These are phyloP conservation scores for Aquilaria agallochum DNA, from an alignment of 441 rosid species.

Conservation along the genomic window DNA sequence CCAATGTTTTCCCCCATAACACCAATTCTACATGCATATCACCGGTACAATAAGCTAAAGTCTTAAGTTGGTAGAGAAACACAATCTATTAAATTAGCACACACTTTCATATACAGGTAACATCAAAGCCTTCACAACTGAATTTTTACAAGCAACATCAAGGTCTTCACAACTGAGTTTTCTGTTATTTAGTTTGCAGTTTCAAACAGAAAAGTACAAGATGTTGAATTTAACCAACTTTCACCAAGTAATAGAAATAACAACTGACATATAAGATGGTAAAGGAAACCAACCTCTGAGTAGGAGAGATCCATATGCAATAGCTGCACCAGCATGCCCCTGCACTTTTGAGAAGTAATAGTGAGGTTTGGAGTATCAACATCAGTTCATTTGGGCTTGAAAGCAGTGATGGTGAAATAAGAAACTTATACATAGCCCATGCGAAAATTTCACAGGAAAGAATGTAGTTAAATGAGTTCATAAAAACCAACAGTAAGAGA, in stretches of 20 bases:
- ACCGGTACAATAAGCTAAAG: too few species aligned
- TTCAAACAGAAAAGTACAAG: too few species aligned
- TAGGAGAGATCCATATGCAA: constrained; percentile 91
- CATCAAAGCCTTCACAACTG: too few species aligned
- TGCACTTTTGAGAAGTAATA: constrained; percentile 19
- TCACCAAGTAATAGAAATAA: too few species aligned
- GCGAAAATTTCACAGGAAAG: not conserved
- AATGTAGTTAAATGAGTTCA: too few species aligned
- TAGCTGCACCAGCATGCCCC: constrained; percentile 95
- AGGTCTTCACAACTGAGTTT: too few species aligned
- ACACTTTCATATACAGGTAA: too few species aligned
- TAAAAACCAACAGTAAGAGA: not conserved
- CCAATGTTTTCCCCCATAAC: not conserved
- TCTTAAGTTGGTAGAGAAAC: not conserved
- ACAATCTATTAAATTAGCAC: too few species aligned
- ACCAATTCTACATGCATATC: not conserved
- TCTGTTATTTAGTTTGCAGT: too few species aligned
- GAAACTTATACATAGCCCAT: not conserved
- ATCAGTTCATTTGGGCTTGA: not conserved
- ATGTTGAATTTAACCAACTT: too few species aligned
- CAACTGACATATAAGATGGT: not conserved
- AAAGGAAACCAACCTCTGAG: constrained; percentile 58
- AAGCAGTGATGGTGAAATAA: constrained; percentile 8
- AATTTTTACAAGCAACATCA: too few species aligned
- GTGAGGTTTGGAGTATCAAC: too few species aligned